Base-by-base conservation (phyloP, 495 filamentous ascomycete species). In the Extremus antarcticus region DNA sequence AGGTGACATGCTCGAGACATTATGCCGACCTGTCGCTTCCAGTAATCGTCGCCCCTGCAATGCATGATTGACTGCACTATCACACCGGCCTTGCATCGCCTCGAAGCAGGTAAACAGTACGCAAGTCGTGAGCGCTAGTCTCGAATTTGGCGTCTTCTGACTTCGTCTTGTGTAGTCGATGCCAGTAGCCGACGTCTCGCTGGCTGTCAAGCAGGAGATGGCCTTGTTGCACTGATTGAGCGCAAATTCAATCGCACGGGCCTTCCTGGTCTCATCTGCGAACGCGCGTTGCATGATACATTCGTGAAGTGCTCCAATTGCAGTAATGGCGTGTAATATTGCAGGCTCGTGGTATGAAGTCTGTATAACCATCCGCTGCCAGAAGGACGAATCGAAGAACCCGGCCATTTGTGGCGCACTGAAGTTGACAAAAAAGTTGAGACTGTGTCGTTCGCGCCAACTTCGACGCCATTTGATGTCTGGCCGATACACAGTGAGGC, bases 81-180 rank as follows among this genome's bases (percentile, higher is more conserved):
- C 58, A 43, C 58, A 61, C 2, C 58, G 47, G 0, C 58, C 58
- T 40, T 61, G 58, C 54, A 61, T 57, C 29, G 58, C 61, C 43
- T 63, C 61, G 25, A 63, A 63, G 43, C 61, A 63, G n/a, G 57
- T 60, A 40, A 63, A 63, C 24, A 63, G 57, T 13, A 60, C 61
- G 17, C 57, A 63, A 16, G 61, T 60, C 19, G 54, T 63, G 9
- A 63, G 46, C 16, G 61, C 61, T 15, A 63, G 48, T 32, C 53
- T 0, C 15, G 46, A 39, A 48, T 56, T 50, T 16, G 51, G 19
- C 2, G 50, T 19, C 10, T 10, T 47, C n/a, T 47, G 13, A n/a
- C 39, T 22, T 13, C 19, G 7, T n/a, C 25, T 23, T 22, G 19
- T 3, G 22, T 10, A 35, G 48, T 51, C 25, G 4, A 19, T 11